Evolutionary conservation across 2,329 filamentous ascomycete genomes (phyloP), one percentile per base, ranked within the genome.

Genomic region (Trichoderma endophyticum): DNA sequence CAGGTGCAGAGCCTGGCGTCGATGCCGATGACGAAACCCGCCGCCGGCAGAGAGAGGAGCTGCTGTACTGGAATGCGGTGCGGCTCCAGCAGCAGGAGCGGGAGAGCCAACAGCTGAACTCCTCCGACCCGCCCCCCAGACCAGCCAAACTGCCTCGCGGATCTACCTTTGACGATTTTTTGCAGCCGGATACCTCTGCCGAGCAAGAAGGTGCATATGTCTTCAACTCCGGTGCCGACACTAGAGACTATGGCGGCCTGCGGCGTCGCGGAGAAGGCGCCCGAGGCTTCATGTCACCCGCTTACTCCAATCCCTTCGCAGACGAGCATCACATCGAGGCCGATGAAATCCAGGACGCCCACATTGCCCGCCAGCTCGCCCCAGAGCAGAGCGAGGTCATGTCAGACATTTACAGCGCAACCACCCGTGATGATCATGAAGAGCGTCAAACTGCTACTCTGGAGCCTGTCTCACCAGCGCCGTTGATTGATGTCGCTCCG

Each of bases 31-130:
- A 90, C 66, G 89, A 89, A 74, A 87, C 85, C 26, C 85, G 87
- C 68, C 86, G 86, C 75, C 83, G 88, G 72, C 89, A 91, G 78
- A 85, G 89, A 48, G 89, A 91, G 76, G 89, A 91, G 79, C 78
- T 91, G 73, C 82, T 91, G 80, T 91, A 90, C 76, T 91, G 89
- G 89, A 91, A 91, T 76, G 83, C 86, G 3, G 74, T 89, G 36
- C 86, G 82, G 66, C 78, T 89, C 65, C 82, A 86, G 77, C 86
- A 86, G 78, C 78, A 84, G 72, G 72, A 4, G 11, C 14, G 21
- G 14, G 28, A 54, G 28, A 6, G 34, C 8, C 36, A 51, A 36
- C 66, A 36, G 30, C 39, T 4, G 1, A 43, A 48, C n/a, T 60
- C 39, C 14, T 61, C 60, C 24, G 61, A 54, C 26, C 36, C 56